Conservation (phyloP, 257 asterid genomes). For the Solanum pimpinellifolium region DNA sequence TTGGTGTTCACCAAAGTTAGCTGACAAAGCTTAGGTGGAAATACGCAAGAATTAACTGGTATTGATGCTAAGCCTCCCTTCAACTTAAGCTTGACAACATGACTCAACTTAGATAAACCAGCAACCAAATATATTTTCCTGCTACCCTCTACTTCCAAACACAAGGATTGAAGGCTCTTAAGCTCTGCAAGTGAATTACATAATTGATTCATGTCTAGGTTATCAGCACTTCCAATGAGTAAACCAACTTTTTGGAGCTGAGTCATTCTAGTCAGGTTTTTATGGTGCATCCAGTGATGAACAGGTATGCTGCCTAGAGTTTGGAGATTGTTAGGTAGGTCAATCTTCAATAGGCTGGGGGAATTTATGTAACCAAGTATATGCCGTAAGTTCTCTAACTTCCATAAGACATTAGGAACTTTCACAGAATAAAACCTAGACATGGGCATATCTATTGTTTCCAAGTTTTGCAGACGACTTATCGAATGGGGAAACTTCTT, state of each 20-base stretch:
- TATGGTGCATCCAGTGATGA: neutral
- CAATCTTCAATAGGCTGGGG: neutral
- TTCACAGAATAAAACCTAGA: neutral
- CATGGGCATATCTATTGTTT: slow-evolving; percentile 6
- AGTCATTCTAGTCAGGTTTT: neutral
- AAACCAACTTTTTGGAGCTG: neutral
- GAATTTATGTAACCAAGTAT: neutral
- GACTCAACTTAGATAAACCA: neutral
- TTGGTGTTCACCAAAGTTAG: neutral
- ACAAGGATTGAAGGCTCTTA: neutral
- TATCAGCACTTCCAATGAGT: neutral
- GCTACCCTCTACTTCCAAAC: neutral
- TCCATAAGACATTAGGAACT: slow-evolving; percentile 6
- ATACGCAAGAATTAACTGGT: neutral
- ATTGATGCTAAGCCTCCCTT: neutral
- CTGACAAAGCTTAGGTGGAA: slow-evolving; percentile 9
- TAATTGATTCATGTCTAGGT: neutral
- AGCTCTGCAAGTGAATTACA: neutral
- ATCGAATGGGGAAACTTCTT: slow-evolving; percentile 7
- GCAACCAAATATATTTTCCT: neutral
- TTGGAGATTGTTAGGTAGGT: neutral
- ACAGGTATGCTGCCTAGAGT: neutral
- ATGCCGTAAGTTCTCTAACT: neutral
- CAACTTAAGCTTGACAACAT: neutral
- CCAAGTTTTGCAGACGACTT: neutral